phyloP scores from a whole-genome alignment of 768 basidiomycete genomes.

The Pilatotrama ljubarskyi region DNA sequence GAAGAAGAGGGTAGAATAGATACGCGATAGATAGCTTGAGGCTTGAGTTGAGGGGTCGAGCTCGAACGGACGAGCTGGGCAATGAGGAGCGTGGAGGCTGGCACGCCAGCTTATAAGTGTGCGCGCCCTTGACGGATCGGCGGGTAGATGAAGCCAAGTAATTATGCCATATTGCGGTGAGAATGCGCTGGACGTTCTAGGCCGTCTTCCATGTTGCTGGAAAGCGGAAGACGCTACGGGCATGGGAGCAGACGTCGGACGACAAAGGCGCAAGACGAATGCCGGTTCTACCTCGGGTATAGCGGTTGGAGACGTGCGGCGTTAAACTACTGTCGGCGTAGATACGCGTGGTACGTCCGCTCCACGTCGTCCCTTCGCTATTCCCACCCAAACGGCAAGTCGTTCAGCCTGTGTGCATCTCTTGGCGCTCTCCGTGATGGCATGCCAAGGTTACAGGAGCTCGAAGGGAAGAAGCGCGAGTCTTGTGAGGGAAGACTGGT shows the following conservation, averaged over 20 bases:
- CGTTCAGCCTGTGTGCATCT: background rate
- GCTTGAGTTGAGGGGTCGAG: background rate
- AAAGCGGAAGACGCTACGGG: background rate
- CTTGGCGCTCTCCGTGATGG: background rate
- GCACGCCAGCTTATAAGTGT: background rate
- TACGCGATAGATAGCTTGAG: slow-evolving; percentile 2
- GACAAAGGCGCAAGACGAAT: background rate
- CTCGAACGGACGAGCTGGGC: slow-evolving; percentile 3
- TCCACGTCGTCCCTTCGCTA: background rate
- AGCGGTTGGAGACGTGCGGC: slow-evolving; percentile 15
- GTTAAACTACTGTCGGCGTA: slow-evolving; percentile 14
- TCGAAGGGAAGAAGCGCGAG: background rate
- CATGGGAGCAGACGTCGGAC: background rate
- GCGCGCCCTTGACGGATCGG: background rate
- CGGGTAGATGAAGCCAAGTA: background rate
- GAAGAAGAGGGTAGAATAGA: slow-evolving; percentile 4
- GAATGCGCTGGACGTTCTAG: background rate
- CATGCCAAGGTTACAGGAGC: background rate
- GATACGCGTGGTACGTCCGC: slow-evolving; percentile 10
- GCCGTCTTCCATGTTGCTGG: background rate
- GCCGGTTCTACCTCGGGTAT: slow-evolving; percentile 6
- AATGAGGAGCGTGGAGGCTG: background rate
- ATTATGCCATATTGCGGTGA: background rate
- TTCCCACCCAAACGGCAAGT: background rate
- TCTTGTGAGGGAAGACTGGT: background rate